Percentiles rank a stretch among this genome's conserved stretches.
phyloP scores from a whole-genome alignment of 345 rosid genomes.

The Toxicodendron radicans region DNA sequence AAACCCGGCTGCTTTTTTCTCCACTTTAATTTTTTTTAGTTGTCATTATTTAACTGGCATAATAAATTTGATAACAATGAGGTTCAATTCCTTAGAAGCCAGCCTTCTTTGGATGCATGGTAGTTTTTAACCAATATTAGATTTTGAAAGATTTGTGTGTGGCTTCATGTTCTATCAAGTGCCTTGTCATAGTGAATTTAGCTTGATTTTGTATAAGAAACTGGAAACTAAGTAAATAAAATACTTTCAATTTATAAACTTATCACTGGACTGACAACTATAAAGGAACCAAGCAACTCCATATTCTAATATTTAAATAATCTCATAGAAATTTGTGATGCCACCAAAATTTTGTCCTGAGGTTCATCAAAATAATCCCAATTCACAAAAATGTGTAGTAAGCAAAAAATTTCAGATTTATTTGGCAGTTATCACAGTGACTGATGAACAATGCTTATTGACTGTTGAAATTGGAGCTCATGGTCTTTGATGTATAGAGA shows the following conservation, averaged over 20 bases:
- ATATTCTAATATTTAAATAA: not conserved
- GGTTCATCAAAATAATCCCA: not conserved
- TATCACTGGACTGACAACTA: not conserved
- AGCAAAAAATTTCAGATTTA: not conserved
- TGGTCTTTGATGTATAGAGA: not conserved
- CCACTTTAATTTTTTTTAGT: not conserved
- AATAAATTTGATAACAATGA: not conserved
- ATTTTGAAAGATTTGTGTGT: conserved; percentile 2
- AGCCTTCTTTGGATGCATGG: not conserved
- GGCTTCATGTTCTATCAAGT: not conserved
- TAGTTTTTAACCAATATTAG: not conserved
- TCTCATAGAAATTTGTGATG: not conserved
- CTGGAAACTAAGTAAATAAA: not conserved
- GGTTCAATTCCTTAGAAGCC: not conserved
- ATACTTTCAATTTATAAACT: not conserved
- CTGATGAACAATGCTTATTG: not conserved
- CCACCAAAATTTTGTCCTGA: no score
- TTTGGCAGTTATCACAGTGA: not conserved
- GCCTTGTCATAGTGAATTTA: not conserved
- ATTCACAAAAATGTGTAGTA: not conserved
- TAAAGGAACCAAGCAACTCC: not conserved
- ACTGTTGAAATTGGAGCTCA: not conserved
- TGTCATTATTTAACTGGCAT: not conserved
- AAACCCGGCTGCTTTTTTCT: not conserved
- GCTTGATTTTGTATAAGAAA: not conserved